Percentiles rank a stretch among this genome's conserved stretches.
Conservation (phyloP, 106 monocot genomes). For the Acorus gramineus region DNA sequence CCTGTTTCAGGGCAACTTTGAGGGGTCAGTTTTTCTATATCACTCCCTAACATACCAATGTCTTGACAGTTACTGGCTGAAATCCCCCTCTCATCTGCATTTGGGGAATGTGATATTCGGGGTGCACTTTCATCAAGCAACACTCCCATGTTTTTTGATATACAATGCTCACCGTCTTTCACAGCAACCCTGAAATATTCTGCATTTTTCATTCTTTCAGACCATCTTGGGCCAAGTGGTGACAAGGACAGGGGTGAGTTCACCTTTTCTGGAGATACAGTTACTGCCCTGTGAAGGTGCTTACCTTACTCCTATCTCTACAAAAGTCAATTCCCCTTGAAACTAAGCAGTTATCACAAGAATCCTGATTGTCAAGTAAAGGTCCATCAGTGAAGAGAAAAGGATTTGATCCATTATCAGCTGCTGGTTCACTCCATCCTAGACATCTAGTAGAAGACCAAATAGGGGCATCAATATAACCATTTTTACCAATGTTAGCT, state of each 20-base stretch:
- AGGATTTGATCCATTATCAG: conserved; percentile 10
- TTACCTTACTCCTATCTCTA: conserved; percentile 4
- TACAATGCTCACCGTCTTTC: conserved; percentile 16
- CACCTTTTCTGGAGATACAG: conserved; percentile 31
- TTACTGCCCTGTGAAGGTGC: conserved; percentile 6
- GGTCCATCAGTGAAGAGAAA: conserved; percentile 61
- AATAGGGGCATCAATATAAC: conserved; percentile 10
- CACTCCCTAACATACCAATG: conserved; percentile 19
- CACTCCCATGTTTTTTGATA: conserved; percentile 8
- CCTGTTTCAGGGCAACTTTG: not conserved
- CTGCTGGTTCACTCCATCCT: conserved; percentile 6
- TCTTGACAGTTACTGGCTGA: conserved; percentile 13
- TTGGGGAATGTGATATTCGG: conserved; percentile 6
- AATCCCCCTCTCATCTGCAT: conserved; percentile 16
- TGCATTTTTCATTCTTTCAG: conserved; percentile 44
- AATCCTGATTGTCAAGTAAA: conserved; percentile 40
- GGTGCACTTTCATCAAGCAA: conserved; percentile 13
- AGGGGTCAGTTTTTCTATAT: conserved; percentile 33
- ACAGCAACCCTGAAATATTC: conserved; percentile 16
- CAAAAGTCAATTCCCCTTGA: not conserved
- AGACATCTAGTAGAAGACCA: conserved; percentile 13
- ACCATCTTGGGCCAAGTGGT: conserved; percentile 78
- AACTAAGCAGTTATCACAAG: conserved; percentile 16
- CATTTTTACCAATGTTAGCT: conserved; percentile 30
- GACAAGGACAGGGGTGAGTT: conserved; percentile 68